Percentiles rank a stretch among this genome's conserved stretches.
Conservation (phyloP, 2,329 filamentous ascomycete genomes). For the Anisogramma anomala region DNA sequence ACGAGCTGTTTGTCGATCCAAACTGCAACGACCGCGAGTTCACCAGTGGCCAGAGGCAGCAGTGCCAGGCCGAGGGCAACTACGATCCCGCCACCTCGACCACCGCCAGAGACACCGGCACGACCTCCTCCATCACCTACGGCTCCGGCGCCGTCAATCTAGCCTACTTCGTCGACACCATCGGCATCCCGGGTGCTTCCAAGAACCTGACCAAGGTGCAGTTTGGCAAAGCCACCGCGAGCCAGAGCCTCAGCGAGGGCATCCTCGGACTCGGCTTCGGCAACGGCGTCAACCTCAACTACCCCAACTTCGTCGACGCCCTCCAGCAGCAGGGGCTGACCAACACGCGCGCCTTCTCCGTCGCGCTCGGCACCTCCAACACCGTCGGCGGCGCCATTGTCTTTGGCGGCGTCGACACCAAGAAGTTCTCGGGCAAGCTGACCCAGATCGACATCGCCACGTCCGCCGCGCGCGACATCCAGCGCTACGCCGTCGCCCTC, state of each 20-base stretch:
- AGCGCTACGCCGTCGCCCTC: constrained; percentile 33
- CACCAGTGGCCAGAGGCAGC: constrained; percentile 21
- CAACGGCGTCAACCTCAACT: constrained; percentile 27
- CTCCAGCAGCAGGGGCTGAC: constrained; percentile 37
- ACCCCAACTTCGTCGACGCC: constrained; percentile 36
- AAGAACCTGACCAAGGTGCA: constrained; percentile 36
- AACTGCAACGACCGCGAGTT: constrained; percentile 34
- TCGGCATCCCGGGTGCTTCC: constrained; percentile 20
- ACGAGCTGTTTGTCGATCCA: constrained; percentile 49
- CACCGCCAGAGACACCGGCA: constrained; percentile 20
- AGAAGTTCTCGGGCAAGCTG: constrained; percentile 30
- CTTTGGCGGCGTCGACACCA: constrained; percentile 36
- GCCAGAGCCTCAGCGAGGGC: constrained; percentile 31
- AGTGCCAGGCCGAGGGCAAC: constrained; percentile 30
- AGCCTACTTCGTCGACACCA: constrained; percentile 30
- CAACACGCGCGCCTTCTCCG: constrained; percentile 22
- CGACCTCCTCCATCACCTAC: constrained; percentile 29
- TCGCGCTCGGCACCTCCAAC: constrained; percentile 23
- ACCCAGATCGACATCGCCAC: constrained; percentile 20
- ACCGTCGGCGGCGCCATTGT: constrained; percentile 23
- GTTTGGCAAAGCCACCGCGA: constrained; percentile 46
- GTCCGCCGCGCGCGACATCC: constrained; percentile 19
- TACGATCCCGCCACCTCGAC: constrained; percentile 29
- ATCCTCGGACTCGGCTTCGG: constrained; percentile 64
- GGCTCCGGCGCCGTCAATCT: constrained; percentile 34